Evolutionary conservation across 352 stramenopile genomes (phyloP).

Genomic region (Phytophthora sp.): DNA sequence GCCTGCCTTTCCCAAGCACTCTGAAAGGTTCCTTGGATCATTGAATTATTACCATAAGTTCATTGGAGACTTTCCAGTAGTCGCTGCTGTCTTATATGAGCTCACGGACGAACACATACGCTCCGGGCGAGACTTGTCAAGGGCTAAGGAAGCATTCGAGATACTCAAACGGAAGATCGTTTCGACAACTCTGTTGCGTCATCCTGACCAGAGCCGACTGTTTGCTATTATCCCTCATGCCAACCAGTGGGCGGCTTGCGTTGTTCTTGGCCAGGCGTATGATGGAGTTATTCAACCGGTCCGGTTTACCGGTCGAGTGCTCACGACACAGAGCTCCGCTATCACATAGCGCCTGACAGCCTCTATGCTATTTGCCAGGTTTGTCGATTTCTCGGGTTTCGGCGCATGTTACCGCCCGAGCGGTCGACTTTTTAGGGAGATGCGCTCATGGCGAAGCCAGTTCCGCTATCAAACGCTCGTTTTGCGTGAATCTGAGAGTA

Average conservation of each 20-base stretch:
- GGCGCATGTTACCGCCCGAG: too few species aligned
- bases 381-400: too few species aligned
- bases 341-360: background rate
- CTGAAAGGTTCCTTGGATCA: background rate
- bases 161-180: background rate
- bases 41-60: conserved; percentile 2
- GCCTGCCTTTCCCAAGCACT: background rate
- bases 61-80: background rate
- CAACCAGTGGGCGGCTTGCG: background rate
- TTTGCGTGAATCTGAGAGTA: too few species aligned
- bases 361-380: too few species aligned
- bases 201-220: background rate
- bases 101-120: background rate
- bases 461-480: too few species aligned
- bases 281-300: background rate
- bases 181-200: background rate
- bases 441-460: too few species aligned
- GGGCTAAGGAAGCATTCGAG: background rate
- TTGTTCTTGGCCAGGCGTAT: background rate
- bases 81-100: background rate
- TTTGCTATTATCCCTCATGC: background rate
- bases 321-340: background rate
- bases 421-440: too few species aligned
- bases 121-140: background rate
- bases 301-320: background rate